These are phyloP conservation scores for Rhizopogon vesiculosus DNA, from an alignment of 768 basidiomycete genomes.

Conservation along the genomic window DNA sequence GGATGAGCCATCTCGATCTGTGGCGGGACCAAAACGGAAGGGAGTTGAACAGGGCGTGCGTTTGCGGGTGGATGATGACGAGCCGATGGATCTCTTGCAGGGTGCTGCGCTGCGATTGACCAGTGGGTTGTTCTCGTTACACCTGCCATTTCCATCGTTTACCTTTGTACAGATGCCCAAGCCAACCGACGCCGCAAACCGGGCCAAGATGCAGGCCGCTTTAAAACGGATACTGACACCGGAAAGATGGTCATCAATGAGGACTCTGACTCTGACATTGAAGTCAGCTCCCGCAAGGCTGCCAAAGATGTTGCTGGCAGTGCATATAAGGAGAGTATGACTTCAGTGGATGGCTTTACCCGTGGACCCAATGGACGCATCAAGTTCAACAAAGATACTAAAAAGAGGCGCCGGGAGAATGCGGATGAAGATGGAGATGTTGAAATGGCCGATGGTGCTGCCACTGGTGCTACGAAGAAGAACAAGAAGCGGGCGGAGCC, in stretches of 20 bases:
- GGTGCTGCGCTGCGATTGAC: constrained; percentile 69
- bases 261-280: constrained; percentile 46
- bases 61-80: constrained; percentile 82
- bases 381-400: constrained; percentile 97
- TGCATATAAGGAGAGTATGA: constrained; percentile 81
- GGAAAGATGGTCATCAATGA: constrained; percentile 76
- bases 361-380: constrained; percentile 79
- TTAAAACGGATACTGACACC: constrained; percentile 82
- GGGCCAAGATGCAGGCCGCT: constrained; percentile 80
- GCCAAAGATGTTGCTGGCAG: constrained; percentile 58
- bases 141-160: not conserved
- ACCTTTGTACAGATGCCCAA: constrained; percentile 31
- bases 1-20: constrained; percentile 22
- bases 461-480: constrained; percentile 36
- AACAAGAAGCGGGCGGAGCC: constrained; percentile 50
- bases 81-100: constrained; percentile 92
- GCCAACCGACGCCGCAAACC: constrained; percentile 63
- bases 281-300: constrained; percentile 33
- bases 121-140: constrained; percentile 39
- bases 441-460: constrained; percentile 73
- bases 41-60: constrained; percentile 48
- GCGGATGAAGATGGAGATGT: constrained; percentile 58
- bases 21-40: constrained; percentile 32
- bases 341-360: constrained; percentile 86
- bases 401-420: constrained; percentile 78